Base-by-base conservation (phyloP, 805 yeast genomes). In the Myxozyma geophila region DNA sequence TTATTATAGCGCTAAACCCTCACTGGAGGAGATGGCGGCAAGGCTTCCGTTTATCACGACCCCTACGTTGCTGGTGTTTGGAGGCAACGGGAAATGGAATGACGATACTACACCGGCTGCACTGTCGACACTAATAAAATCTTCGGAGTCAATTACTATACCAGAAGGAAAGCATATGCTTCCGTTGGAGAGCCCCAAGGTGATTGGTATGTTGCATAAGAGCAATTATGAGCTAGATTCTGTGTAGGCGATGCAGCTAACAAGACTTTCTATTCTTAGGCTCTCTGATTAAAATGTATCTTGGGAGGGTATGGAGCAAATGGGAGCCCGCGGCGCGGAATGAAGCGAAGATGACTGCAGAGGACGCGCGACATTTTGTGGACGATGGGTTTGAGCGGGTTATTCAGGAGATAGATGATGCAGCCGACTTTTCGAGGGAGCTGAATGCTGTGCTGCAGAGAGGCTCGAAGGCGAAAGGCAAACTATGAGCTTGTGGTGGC, bases 41-140 rank as follows among this genome's bases (percentile, higher is more conserved):
- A 10, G 40, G 39, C 52, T 68, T 41, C 63, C 58, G 13, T 58
- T 50, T 13, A 40, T 66, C 23, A 19, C 36, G 7, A 55, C 59
- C 5, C 71, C 71, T 15, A 55, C 62, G 9, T 58, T 68, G 41
- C 58, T 67, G 15, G 49, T 69, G 1, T 54, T 52, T 19, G 71
- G 62, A 1, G 71, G 54, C 8, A 52, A 61, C 9, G 70, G 60
- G 28, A 41, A 52, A 33, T 69, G 71, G 71, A 69, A 69, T 54
- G 67, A 59, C n/a, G 54, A 58, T 6, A 63, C 54, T 19, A 48
- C 70, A 17, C 54, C 63, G 3, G 44, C 39, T 12, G 46, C 21
- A 23, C 21, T 60, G 10, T 43, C 52, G 6, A 36, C 40, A 15
- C 52, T 54, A 1, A 17, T 66, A 35, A 21, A 46, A 37, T 37